phyloP scores from a whole-genome alignment of 2,329 filamentous ascomycete genomes.

The Aspergillus sp. region DNA sequence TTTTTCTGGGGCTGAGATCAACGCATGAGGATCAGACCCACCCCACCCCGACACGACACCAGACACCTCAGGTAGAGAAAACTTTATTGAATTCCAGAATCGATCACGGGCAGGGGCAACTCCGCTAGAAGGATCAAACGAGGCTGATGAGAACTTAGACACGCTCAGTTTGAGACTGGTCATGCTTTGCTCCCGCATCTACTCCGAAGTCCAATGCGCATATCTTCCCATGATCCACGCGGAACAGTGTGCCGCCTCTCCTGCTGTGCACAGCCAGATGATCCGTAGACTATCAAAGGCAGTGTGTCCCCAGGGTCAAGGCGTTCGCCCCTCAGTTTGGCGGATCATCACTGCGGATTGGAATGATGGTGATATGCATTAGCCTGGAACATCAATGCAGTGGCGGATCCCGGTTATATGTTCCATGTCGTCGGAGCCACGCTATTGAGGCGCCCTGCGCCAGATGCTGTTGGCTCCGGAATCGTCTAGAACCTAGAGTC shows the following conservation, averaged over 20 bases:
- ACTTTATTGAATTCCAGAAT: not conserved
- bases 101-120: not conserved
- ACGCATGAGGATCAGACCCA: no score
- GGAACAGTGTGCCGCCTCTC: not conserved
- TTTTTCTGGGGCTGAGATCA: no score
- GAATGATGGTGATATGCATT: conserved; percentile 23
- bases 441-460: conserved; percentile 4
- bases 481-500: not conserved
- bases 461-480: not conserved
- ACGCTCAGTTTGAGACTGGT: not conserved
- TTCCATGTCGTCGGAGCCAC: conserved; percentile 23
- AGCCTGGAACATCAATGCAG: conserved; percentile 25
- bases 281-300: not conserved
- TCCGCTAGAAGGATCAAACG: not conserved
- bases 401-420: conserved; percentile 21
- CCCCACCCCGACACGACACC: not conserved
- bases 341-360: not conserved
- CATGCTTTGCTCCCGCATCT: not conserved
- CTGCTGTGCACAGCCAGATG: not conserved
- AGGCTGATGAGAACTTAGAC: not conserved
- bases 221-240: not conserved
- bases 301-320: not conserved
- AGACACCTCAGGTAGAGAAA: not conserved
- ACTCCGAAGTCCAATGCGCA: not conserved
- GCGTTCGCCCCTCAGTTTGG: not conserved